Percentiles rank a stretch among this genome's conserved stretches.
Evolutionary conservation across 371 early-diverging fungal species (phyloP).

Genomic region (Rhizomucor pusillus): DNA sequence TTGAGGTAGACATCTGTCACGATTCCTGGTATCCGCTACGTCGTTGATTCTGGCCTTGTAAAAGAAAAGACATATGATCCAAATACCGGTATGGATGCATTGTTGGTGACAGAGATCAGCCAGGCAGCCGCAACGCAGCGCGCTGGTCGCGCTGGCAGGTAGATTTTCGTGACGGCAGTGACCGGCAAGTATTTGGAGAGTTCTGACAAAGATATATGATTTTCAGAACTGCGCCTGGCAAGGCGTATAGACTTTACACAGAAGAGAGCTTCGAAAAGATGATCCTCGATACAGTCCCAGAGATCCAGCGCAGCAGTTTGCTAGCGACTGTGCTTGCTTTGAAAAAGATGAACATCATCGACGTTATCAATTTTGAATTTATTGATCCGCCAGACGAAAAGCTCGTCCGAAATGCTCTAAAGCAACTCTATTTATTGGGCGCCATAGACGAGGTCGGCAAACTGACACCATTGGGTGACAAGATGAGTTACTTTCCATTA

Average conservation of each 20-base stretch:
- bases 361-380: conserved; percentile 94
- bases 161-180: conserved; percentile 20
- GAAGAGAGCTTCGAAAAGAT: conserved; percentile 81
- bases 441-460: conserved; percentile 89
- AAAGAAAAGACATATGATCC: conserved; percentile 87
- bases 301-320: conserved; percentile 94
- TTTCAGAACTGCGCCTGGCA: conserved; percentile 72
- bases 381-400: conserved; percentile 91
- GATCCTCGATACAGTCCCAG: conserved; percentile 87
- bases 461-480: conserved; percentile 88
- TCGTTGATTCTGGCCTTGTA: conserved; percentile 92
- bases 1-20: conserved; percentile 60
- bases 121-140: conserved; percentile 97
- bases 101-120: conserved; percentile 73
- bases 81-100: conserved; percentile 82
- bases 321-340: conserved; percentile 84
- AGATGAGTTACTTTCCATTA: conserved; percentile 95
- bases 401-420: conserved; percentile 82
- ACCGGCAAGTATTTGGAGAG: neutral
- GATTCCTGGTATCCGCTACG: conserved; percentile 88
- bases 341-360: conserved; percentile 89
- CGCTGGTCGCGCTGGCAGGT: conserved; percentile 98
- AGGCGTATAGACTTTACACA: conserved; percentile 95
- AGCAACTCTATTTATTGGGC: conserved; percentile 92
- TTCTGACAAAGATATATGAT: conserved; percentile 26